A percentile compares a stretch with the other conserved stretches of the same genome.
phyloP scores from a whole-genome alignment of 495 filamentous ascomycete species.

The Staphylotrichum longicolle region DNA sequence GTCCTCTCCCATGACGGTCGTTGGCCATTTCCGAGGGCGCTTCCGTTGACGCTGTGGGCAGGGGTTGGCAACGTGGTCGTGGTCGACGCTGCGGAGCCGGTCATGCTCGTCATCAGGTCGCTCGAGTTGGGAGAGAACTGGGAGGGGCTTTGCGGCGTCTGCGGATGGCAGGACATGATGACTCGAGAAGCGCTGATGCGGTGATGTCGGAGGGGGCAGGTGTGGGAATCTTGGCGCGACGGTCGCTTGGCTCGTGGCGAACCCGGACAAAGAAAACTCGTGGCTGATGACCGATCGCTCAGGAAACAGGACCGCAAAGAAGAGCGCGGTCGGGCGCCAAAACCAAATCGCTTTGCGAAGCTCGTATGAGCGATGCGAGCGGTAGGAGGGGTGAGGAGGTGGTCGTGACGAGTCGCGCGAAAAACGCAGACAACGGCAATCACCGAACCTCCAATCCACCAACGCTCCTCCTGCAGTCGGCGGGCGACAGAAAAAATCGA shows the following conservation, averaged over 20 bases:
- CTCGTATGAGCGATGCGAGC: conserved; percentile 28
- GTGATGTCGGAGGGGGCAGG: conserved; percentile 12
- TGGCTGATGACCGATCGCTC: conserved; percentile 1
- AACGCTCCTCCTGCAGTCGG: conserved; percentile 27
- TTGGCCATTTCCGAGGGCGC: conserved; percentile 43
- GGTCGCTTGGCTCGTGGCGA: conserved; percentile 24
- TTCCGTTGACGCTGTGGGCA: conserved; percentile 58
- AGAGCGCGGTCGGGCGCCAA: background rate
- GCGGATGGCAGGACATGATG: conserved; percentile 57
- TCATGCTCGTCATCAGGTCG: conserved; percentile 46
- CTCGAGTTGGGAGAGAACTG: conserved; percentile 48
- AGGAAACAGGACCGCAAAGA: conserved; percentile 6
- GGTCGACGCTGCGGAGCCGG: conserved; percentile 44
- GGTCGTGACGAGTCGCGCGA: conserved; percentile 44
- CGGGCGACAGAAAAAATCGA: conserved; percentile 23
- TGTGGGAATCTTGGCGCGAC: conserved; percentile 24
- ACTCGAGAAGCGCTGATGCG: conserved; percentile 25
- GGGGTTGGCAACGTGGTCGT: conserved; percentile 50
- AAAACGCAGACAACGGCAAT: conserved; percentile 35
- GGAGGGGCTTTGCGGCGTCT: conserved; percentile 60
- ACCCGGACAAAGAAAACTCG: conserved; percentile 24
- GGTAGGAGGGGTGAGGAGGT: conserved; percentile 33
- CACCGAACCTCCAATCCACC: conserved; percentile 25
- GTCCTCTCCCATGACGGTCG: conserved; percentile 44
- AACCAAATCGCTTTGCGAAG: conserved; percentile 8